Evolutionary conservation across 768 basidiomycete species (phyloP).

Genomic region (Calocera viscosa): DNA sequence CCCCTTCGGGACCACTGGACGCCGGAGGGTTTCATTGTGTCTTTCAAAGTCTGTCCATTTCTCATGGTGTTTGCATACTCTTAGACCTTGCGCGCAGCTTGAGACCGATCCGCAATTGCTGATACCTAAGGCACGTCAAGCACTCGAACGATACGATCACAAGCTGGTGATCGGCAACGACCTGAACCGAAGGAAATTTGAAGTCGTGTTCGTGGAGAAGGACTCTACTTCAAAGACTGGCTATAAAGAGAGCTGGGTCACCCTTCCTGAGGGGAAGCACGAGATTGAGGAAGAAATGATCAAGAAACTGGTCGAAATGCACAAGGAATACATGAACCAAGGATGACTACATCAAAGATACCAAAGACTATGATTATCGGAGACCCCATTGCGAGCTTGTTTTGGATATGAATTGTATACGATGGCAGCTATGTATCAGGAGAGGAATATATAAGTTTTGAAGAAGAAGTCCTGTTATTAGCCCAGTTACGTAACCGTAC

Average conservation of each 20-base stretch:
- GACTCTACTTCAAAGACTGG: slow-evolving; percentile 7
- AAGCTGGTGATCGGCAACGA: slow-evolving; percentile 96
- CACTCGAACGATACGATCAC: slow-evolving; percentile 88
- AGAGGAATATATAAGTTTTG: no score
- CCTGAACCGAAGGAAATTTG: slow-evolving; percentile 77
- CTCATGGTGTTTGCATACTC: background rate
- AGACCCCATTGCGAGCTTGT: no score
- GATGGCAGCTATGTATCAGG: no score
- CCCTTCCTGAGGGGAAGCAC: slow-evolving; percentile 33
- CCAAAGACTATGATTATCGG: no score
- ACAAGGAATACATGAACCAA: slow-evolving; percentile 48
- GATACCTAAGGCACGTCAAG: slow-evolving; percentile 77
- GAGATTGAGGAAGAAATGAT: slow-evolving; percentile 96
- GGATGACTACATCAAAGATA: no score
- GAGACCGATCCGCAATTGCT: slow-evolving; percentile 79
- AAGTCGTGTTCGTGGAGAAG: slow-evolving; percentile 68
- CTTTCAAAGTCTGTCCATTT: slow-evolving; percentile 66
- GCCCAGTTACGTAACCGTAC: no score
- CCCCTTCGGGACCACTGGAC: slow-evolving; percentile 93
- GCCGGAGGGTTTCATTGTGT: slow-evolving; percentile 78
- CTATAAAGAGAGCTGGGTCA: slow-evolving; percentile 28
- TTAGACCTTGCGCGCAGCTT: slow-evolving; percentile 40
- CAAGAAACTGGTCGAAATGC: slow-evolving; percentile 56
- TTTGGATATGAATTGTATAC: no score
- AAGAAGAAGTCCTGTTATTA: no score